Evolutionary conservation across 805 yeast species (phyloP).

Genomic region (Candida silvatica): DNA sequence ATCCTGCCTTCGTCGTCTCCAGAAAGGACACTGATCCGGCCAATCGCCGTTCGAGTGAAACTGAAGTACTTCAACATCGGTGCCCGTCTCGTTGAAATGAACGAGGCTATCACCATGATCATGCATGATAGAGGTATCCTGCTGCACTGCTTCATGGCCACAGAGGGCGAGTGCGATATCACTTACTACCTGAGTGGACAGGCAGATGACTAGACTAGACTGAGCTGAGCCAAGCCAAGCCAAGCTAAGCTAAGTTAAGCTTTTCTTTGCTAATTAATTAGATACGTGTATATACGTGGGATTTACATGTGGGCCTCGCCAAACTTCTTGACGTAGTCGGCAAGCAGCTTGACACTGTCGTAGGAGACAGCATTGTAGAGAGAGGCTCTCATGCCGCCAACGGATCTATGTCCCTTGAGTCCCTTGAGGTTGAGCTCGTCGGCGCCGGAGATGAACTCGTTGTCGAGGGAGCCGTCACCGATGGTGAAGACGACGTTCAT

Average conservation of each 20-base stretch:
- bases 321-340: slow-evolving; percentile 50
- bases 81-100: slow-evolving; percentile 47
- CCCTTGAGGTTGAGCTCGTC: slow-evolving; percentile 55
- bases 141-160: slow-evolving; percentile 59
- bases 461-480: slow-evolving; percentile 48
- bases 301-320: slow-evolving; percentile 30
- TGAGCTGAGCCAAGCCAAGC: not conserved
- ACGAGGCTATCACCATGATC: slow-evolving; percentile 52
- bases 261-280: not conserved
- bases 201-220: not conserved
- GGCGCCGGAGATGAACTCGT: slow-evolving; percentile 64
- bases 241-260: not conserved
- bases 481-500: slow-evolving; percentile 94
- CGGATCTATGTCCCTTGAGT: slow-evolving; percentile 92
- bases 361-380: slow-evolving; percentile 79
- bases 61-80: slow-evolving; percentile 65
- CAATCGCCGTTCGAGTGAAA: slow-evolving; percentile 40
- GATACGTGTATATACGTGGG: not conserved
- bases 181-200: slow-evolving; percentile 42
- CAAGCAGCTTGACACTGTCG: slow-evolving; percentile 49
- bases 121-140: slow-evolving; percentile 44
- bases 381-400: slow-evolving; percentile 94
- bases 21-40: slow-evolving; percentile 15
- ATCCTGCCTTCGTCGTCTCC: not conserved
- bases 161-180: slow-evolving; percentile 55